These are phyloP conservation scores for Botrytis aclada DNA, from an alignment of 2,329 filamentous ascomycete species.

Conservation along the genomic window DNA sequence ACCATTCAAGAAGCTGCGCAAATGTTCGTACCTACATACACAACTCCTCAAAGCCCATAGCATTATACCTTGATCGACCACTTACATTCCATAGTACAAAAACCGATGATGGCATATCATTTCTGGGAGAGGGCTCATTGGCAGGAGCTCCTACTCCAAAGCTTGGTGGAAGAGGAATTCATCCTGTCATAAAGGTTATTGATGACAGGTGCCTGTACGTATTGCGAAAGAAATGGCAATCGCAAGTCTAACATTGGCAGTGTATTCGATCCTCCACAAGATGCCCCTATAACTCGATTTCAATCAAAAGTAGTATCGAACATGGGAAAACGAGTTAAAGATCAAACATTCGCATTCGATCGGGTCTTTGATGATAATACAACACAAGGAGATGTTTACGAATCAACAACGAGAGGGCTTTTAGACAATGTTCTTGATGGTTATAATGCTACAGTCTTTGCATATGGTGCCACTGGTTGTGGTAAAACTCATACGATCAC, in stretches of 20 bases:
- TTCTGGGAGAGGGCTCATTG: constrained; percentile 94
- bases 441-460: constrained; percentile 98
- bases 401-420: constrained; percentile 83
- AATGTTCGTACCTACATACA: constrained; percentile 50
- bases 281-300: constrained; percentile 87
- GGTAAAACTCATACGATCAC: constrained; percentile 98
- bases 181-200: constrained; percentile 91
- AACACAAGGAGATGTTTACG: constrained; percentile 89
- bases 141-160: constrained; percentile 84
- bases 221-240: background rate
- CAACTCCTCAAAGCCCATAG: background rate
- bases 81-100: constrained; percentile 41
- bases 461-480: constrained; percentile 95
- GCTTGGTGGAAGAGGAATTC: constrained; percentile 78
- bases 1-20: constrained; percentile 94
- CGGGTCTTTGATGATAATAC: constrained; percentile 95
- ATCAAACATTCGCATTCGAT: constrained; percentile 97
- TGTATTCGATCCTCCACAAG: constrained; percentile 95
- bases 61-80: background rate
- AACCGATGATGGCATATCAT: constrained; percentile 79
- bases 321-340: constrained; percentile 88
- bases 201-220: constrained; percentile 87
- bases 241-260: constrained; percentile 46
- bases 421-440: constrained; percentile 94
- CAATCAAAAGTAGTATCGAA: constrained; percentile 73